Evolutionary conservation across 805 yeast species (phyloP).

Genomic region (Grigorovia jiainica): DNA sequence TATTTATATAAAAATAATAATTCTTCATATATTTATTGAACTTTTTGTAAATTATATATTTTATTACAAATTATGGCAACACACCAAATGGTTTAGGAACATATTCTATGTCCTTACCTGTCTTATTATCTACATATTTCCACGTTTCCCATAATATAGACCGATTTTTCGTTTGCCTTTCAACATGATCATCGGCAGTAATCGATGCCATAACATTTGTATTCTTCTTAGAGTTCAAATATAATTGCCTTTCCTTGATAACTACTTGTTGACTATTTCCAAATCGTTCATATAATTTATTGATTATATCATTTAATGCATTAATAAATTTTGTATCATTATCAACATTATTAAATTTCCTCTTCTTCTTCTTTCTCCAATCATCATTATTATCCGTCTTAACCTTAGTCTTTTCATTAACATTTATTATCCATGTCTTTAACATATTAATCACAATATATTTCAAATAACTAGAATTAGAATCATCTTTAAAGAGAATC

Average conservation of each 20-base stretch:
- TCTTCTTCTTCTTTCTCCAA: conserved; percentile 18
- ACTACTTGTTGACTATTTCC: background rate
- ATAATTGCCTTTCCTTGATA: background rate
- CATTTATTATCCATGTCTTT: background rate
- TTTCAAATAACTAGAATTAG: background rate
- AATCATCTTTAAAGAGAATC: conserved; percentile 5
- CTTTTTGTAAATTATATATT: background rate
- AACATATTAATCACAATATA: background rate
- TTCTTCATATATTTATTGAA: background rate
- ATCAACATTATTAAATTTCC: conserved; percentile 5
- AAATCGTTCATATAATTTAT: background rate
- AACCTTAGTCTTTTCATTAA: background rate
- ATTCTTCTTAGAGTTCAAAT: background rate
- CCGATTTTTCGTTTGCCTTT: background rate
- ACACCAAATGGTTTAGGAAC: conserved; percentile 47
- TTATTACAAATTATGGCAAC: conserved; percentile 12
- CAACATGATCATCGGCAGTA: conserved; percentile 1
- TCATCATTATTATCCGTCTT: conserved; percentile 3
- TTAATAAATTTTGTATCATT: conserved; percentile 3
- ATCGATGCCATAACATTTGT: background rate
- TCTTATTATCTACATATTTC: background rate
- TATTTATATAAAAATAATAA: too few species aligned
- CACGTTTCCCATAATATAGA: conserved; percentile 3
- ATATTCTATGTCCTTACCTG: conserved; percentile 30
- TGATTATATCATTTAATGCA: background rate